Evolutionary conservation across 345 rosid genomes (phyloP).

Genomic region (Aurinia saxatilis): DNA sequence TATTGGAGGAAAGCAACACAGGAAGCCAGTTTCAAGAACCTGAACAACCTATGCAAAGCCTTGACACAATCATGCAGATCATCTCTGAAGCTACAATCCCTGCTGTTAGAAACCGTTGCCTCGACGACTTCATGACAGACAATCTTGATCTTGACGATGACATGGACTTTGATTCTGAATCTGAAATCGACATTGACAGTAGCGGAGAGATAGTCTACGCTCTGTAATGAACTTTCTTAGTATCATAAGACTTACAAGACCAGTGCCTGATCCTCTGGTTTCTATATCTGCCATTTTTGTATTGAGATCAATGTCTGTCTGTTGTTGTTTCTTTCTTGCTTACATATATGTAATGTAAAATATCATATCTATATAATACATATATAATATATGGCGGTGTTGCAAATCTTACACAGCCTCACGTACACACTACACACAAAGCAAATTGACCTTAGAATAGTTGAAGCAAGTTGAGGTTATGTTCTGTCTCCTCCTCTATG

Average conservation of each 20-base stretch:
- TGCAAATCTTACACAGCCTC: background rate
- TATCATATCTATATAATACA: constrained; percentile 7
- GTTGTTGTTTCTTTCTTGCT: background rate
- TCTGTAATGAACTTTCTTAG: constrained; percentile 22
- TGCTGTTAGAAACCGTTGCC: constrained; percentile 41
- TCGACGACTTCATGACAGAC: constrained; percentile 48
- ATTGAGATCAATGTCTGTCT: constrained; percentile 15
- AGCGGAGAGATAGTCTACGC: constrained; percentile 92
- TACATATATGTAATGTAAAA: constrained; percentile 17
- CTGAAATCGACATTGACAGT: constrained; percentile 84
- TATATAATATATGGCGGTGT: background rate
- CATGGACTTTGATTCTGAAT: constrained; percentile 80
- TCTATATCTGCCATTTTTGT: constrained; percentile 14
- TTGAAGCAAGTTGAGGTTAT: constrained; percentile 26
- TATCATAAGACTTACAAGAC: background rate
- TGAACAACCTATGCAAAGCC: constrained; percentile 83
- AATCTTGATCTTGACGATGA: constrained; percentile 64
- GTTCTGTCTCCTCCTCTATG: constrained; percentile 21
- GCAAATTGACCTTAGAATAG: background rate
- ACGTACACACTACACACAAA: background rate
- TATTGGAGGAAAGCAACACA: constrained; percentile 52
- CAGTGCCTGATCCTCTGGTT: constrained; percentile 10
- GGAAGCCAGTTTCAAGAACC: constrained; percentile 62
- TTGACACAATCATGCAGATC: constrained; percentile 87
- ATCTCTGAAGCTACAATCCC: constrained; percentile 90